Conservation (phyloP, 345 rosid genomes). For the Angophora floribunda region DNA sequence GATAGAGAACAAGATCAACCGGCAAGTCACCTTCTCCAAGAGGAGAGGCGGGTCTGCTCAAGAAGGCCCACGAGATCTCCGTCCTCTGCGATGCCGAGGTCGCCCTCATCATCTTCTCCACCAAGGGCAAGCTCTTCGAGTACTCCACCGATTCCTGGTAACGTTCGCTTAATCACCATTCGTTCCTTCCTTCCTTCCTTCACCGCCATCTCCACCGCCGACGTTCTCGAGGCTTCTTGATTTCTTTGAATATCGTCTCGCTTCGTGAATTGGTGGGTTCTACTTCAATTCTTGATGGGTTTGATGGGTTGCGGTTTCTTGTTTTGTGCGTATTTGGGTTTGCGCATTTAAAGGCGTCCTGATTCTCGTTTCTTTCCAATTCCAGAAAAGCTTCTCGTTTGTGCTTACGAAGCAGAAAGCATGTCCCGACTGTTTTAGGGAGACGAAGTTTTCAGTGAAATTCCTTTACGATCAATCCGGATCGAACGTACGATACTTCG, state of each 20-base stretch:
- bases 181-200: neutral
- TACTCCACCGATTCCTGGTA: slow-evolving; percentile 36
- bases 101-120: slow-evolving; percentile 27
- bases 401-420: neutral
- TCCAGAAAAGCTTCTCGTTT: neutral
- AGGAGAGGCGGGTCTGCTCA: slow-evolving; percentile 29
- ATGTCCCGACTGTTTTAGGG: neutral
- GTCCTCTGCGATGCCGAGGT: slow-evolving; percentile 17
- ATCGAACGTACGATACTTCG: neutral
- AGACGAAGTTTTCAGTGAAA: neutral
- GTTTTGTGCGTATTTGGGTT: neutral
- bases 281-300: neutral
- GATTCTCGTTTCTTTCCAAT: neutral
- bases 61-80: slow-evolving; percentile 38
- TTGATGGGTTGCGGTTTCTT: neutral
- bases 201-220: too few species aligned
- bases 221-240: neutral
- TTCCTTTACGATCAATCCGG: neutral
- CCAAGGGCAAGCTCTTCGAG: slow-evolving; percentile 35
- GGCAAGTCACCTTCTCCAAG: slow-evolving; percentile 40
- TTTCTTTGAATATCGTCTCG: neutral
- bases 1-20: slow-evolving; percentile 28
- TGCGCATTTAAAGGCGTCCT: neutral
- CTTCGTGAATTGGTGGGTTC: neutral
- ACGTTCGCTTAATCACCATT: neutral